Percentiles rank a stretch among this genome's conserved stretches.
Conservation (phyloP, 2,329 filamentous ascomycete genomes). For the Colletotrichum sansevieriae region DNA sequence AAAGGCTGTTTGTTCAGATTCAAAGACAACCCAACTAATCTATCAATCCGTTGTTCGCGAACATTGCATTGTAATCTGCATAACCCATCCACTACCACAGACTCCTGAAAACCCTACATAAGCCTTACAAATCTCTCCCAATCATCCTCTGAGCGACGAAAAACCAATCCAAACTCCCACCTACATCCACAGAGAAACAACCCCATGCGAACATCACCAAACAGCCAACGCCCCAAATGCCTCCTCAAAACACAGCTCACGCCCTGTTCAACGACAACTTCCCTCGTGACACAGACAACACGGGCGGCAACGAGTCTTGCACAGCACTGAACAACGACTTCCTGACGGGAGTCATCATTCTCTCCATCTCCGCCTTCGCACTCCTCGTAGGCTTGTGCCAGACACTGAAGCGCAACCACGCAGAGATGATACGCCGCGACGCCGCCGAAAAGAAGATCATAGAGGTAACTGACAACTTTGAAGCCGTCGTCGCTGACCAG, state of each 20-base stretch:
- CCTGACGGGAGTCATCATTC: background rate
- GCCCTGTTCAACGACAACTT: background rate
- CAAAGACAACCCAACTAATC: too few species aligned
- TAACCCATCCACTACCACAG: too few species aligned
- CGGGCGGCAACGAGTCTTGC: background rate
- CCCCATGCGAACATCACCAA: background rate
- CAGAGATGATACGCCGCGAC: too few species aligned
- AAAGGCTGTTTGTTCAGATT: too few species aligned
- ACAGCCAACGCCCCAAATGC: background rate
- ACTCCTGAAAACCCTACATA: too few species aligned
- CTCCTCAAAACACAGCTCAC: background rate
- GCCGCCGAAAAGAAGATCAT: too few species aligned
- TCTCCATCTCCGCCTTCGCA: background rate
- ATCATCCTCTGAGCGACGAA: too few species aligned
- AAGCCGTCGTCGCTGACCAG: background rate
- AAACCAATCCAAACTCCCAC: background rate
- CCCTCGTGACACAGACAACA: background rate
- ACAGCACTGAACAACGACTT: background rate
- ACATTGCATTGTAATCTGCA: too few species aligned
- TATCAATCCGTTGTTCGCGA: too few species aligned
- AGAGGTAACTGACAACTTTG: background rate
- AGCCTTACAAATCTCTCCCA: too few species aligned
- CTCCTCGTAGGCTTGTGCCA: background rate
- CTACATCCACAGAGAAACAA: conserved; percentile 3
- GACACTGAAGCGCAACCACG: too few species aligned